Evolutionary conservation across 352 stramenopile genomes (phyloP), one percentile per base, ranked within the genome.

Genomic region (Phytophthora sp.): DNA sequence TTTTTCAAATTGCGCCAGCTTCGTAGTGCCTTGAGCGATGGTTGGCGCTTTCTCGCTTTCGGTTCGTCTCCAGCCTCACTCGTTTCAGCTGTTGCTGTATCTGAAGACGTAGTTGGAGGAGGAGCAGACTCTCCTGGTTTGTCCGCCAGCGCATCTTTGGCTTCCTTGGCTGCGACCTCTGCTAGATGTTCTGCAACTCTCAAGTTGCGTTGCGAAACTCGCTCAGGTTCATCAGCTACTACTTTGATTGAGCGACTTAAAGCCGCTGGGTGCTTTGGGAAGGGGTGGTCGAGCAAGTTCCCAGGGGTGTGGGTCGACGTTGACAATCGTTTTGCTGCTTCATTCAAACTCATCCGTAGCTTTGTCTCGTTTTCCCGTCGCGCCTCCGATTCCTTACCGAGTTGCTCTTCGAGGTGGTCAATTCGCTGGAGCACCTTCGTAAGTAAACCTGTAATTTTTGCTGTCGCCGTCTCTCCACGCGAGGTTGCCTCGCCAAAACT

Each of bases 151-250:
- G 20, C 20, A 30, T 30, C 30, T 7, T 62, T 48, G 4, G 38
- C 27, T 35, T 57, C 30, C 9, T 37, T 31, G 13, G 38, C 45
- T 38, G 30, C 44, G 18, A 60, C 10, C 27, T 62, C 58, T 21
- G 54, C 54, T 30, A 62, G 4, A 12, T 65, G 26, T 12, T 61
- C 46, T 31, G 44, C 41, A 12, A 60, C 35, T 1, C 82, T 43
- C 26, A 89, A 41, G n/a, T 91, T 62, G 3, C 82, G 73, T 50
- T 87, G 76, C n/a, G 82, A 89, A 35, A 88, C 68, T 4, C 82
- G 74, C 2, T 91, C 82, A 2, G 82, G 79, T 42, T 91, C 82
- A 38, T 83, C 87, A 2, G 67, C 65, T 51, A 91, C 54, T 4
- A 34, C 20, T 3, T 63, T 49, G 12, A 28, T 8, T 9, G 31